Base-by-base conservation (phyloP, 208 protist species). In the Leishmania aethiopica region DNA sequence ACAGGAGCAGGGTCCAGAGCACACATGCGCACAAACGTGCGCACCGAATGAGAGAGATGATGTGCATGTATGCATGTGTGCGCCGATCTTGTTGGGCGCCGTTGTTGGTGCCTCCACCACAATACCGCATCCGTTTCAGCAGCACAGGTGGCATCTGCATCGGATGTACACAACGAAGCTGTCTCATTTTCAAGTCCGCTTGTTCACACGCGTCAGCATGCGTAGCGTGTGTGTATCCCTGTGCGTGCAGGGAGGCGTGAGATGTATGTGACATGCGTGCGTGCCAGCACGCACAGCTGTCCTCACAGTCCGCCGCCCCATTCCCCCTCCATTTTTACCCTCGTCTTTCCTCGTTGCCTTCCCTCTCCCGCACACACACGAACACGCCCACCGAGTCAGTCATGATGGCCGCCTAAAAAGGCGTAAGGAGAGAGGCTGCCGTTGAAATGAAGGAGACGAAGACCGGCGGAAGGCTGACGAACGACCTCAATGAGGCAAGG, bases 31-130 rank as follows among this genome's bases (percentile, higher is more conserved):
- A 57, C 35, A 62, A 47, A 15, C 60, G 69, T n/a, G n/a, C 28
- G 22, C 35, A 57, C 17, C 28, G 77, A 73, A 45, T 55, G 17
- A 80, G 69, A 73, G 42, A 13, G 51, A 55, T 55, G 51, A 75
- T 17, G 71, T 19, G 42, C 17, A 32, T 73, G 69, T 40, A 73
- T 15, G 40, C 69, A 28, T 49, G 40, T 73, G 4, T 45, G 22
- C 4, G 1, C 40, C 3, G 69, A n/a, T 49, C 40, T 17, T 73
- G 40, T 51, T 8, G 62, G 62, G 62, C 32, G 32, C 1, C 17
- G 32, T 40, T 3, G 62, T 40, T 40, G 62, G 10, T 69, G 62
- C 62, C 32, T 7, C 62, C 32, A 69, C 32, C 62, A 25, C 32
- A 40, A 40, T 13, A 25, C 22, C 62, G 17, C 62, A 40, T 35